phyloP scores from a whole-genome alignment of 2,329 filamentous ascomycete species.

The Clonostachys sp. region DNA sequence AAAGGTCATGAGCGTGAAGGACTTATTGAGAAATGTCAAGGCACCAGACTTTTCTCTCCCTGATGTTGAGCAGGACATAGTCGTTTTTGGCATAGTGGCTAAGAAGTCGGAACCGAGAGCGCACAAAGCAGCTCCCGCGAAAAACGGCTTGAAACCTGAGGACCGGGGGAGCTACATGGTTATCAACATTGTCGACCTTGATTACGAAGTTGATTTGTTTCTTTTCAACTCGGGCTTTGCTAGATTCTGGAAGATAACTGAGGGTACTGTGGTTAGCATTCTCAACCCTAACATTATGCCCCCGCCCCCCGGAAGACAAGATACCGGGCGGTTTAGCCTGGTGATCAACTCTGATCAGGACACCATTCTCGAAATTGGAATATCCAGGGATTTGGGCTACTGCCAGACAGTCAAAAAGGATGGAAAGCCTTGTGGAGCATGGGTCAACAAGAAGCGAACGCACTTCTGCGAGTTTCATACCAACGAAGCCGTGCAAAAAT shows the following conservation, averaged over 20 bases:
- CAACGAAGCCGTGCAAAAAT: slow-evolving; percentile 73
- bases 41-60: slow-evolving; percentile 79
- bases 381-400: slow-evolving; percentile 78
- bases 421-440: slow-evolving; percentile 72
- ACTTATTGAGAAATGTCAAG: slow-evolving; percentile 77
- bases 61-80: slow-evolving; percentile 79
- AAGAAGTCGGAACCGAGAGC: slow-evolving; percentile 78
- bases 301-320: slow-evolving; percentile 67
- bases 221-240: slow-evolving; percentile 89
- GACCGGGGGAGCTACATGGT: slow-evolving; percentile 88
- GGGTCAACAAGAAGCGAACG: slow-evolving; percentile 85
- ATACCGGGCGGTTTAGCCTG: slow-evolving; percentile 81
- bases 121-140: slow-evolving; percentile 41
- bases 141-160: slow-evolving; percentile 41
- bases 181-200: slow-evolving; percentile 79
- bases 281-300: slow-evolving; percentile 91
- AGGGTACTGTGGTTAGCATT: slow-evolving; percentile 88
- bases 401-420: slow-evolving; percentile 85
- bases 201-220: slow-evolving; percentile 87
- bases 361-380: slow-evolving; percentile 84
- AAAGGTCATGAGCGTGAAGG: slow-evolving; percentile 72
- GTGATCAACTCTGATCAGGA: slow-evolving; percentile 84
- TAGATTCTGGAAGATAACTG: slow-evolving; percentile 87
- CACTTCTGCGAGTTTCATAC: slow-evolving; percentile 93
- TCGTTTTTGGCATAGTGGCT: slow-evolving; percentile 83